Conservation (phyloP, 768 basidiomycete species). For the Boletus tomentosulus region DNA sequence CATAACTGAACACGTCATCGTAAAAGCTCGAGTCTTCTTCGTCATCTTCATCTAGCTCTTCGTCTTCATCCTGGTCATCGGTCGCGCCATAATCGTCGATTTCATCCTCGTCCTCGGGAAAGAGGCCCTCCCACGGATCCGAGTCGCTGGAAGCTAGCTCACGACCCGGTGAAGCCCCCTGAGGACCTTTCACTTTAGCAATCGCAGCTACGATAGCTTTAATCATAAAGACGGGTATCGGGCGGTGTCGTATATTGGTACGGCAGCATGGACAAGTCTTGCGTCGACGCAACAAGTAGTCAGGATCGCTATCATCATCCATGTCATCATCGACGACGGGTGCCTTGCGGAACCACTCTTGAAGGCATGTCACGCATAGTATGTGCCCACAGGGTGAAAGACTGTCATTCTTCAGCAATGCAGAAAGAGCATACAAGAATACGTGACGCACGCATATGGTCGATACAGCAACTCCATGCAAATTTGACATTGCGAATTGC, state of each 20-base stretch:
- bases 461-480: constrained; percentile 66
- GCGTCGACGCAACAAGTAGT: constrained; percentile 50
- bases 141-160: constrained; percentile 36
- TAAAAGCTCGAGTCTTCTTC: constrained; percentile 30
- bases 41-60: constrained; percentile 29
- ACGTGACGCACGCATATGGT: constrained; percentile 58
- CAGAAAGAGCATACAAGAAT: background rate
- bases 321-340: constrained; percentile 47
- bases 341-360: constrained; percentile 74
- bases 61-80: constrained; percentile 22
- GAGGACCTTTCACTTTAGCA: constrained; percentile 37
- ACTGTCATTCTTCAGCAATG: constrained; percentile 23
- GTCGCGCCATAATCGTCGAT: constrained; percentile 33
- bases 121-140: constrained; percentile 73
- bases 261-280: constrained; percentile 78
- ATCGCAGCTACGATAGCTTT: constrained; percentile 54
- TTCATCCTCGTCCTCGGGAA: constrained; percentile 44
- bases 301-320: constrained; percentile 36
- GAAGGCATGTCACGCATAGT: constrained; percentile 67
- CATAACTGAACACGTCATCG: constrained; percentile 34
- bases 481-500: constrained; percentile 66
- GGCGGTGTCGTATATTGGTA: constrained; percentile 49
- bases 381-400: constrained; percentile 75
- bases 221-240: constrained; percentile 65
- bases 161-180: constrained; percentile 17